Percentiles rank a stretch among this genome's conserved stretches.
These are phyloP conservation scores for Rhytidiadelphus loreus DNA, from an alignment of 225 moss, liverwort and hornwort species.

Conservation along the genomic window DNA sequence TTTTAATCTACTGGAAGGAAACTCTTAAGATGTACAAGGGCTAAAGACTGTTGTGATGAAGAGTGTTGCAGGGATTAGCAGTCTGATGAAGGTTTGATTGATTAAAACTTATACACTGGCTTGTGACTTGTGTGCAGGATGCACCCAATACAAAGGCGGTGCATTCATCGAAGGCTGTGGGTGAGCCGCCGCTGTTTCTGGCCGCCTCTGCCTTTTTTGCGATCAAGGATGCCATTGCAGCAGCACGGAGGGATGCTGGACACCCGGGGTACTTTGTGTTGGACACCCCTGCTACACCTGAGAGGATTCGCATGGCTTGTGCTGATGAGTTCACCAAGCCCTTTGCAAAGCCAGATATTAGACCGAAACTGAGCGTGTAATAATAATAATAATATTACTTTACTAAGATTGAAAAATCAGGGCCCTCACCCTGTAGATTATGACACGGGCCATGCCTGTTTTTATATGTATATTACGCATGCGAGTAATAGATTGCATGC, in stretches of 20 bases:
- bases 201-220: slow-evolving; percentile 76
- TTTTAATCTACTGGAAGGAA: not conserved
- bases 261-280: slow-evolving; percentile 70
- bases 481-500: not conserved
- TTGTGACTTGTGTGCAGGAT: slow-evolving; percentile 42
- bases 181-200: slow-evolving; percentile 86
- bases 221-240: slow-evolving; percentile 73
- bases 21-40: not conserved
- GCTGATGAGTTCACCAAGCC: slow-evolving; percentile 77
- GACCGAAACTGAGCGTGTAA: slow-evolving; percentile 73
- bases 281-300: slow-evolving; percentile 86
- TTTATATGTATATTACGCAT: not conserved
- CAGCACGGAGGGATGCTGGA: slow-evolving; percentile 64
- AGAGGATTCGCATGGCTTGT: slow-evolving; percentile 92
- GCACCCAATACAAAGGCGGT: slow-evolving; percentile 75
- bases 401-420: not conserved
- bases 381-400: not conserved
- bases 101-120: not conserved
- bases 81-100: not conserved
- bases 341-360: slow-evolving; percentile 43
- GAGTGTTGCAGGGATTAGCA: not conserved
- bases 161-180: slow-evolving; percentile 92
- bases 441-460: not conserved
- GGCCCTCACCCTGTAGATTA: not conserved
- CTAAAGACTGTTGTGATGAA: not conserved